Conservation (phyloP, 1,284 basidiomycete species). For the Xanthoconium separans region DNA sequence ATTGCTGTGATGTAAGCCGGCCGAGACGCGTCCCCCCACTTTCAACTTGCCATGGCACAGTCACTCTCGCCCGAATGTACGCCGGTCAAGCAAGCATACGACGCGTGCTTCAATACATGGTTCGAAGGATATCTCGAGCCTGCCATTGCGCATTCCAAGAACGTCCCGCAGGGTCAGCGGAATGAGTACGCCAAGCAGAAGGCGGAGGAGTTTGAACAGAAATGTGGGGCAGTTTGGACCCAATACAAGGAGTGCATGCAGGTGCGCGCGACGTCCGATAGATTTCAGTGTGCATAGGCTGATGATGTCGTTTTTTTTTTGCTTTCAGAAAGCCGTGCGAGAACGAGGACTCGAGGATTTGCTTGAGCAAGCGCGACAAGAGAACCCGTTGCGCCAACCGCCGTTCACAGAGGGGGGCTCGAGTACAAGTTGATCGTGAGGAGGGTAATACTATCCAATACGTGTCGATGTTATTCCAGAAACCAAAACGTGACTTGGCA, state of each 20-base stretch:
- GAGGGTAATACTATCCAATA: neutral
- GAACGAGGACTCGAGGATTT: slow-evolving; percentile 76
- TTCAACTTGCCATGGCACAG: slow-evolving; percentile 51
- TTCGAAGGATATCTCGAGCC: slow-evolving; percentile 93
- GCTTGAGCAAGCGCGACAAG: slow-evolving; percentile 76
- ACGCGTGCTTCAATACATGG: slow-evolving; percentile 95
- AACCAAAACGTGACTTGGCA: slow-evolving; percentile 10
- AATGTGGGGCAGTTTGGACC: slow-evolving; percentile 80
- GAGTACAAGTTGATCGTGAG: slow-evolving; percentile 13
- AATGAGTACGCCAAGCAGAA: slow-evolving; percentile 48
- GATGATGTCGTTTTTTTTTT: slow-evolving; percentile 1
- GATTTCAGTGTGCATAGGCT: neutral
- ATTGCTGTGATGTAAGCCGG: slow-evolving; percentile 22
- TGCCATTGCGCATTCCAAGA: slow-evolving; percentile 51
- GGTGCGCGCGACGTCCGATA: slow-evolving; percentile 36
- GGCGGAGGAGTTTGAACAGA: slow-evolving; percentile 79
- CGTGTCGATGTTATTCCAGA: no score
- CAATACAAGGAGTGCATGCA: slow-evolving; percentile 81
- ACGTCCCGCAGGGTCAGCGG: slow-evolving; percentile 35
- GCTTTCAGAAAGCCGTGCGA: slow-evolving; percentile 72
- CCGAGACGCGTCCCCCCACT: neutral
- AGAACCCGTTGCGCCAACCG: slow-evolving; percentile 72
- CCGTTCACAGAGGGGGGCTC: slow-evolving; percentile 19
- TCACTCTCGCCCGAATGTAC: slow-evolving; percentile 83
- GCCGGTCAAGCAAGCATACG: slow-evolving; percentile 85